Conservation (phyloP, 2,329 filamentous ascomycete genomes). For the Gnomoniopsis sp. region DNA sequence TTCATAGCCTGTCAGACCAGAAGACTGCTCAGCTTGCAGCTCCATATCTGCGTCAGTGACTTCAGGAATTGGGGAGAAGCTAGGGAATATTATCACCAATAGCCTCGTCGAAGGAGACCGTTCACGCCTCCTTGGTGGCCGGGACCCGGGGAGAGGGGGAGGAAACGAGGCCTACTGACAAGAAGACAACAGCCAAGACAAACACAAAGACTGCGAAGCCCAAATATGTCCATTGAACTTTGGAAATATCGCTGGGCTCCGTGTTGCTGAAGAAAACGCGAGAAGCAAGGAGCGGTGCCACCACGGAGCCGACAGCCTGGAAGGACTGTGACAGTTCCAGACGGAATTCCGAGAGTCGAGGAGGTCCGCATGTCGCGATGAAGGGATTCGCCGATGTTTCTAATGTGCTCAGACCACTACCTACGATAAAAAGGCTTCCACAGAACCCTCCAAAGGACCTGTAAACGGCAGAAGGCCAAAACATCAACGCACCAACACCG, state of each 20-base stretch:
- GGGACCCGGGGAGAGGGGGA: not conserved
- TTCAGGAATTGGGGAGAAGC: conserved; percentile 62
- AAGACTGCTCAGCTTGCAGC: conserved; percentile 50
- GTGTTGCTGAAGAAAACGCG: conserved; percentile 66
- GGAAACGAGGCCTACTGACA: conserved; percentile 22
- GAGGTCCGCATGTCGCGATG: conserved; percentile 53
- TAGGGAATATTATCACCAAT: not conserved
- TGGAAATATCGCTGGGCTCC: conserved; percentile 52
- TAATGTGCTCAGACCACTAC: conserved; percentile 66
- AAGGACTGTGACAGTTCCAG: conserved; percentile 73
- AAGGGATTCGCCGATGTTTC: conserved; percentile 75
- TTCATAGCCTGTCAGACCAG: conserved; percentile 43
- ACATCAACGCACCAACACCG: conserved; percentile 49
- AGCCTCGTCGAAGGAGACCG: no score
- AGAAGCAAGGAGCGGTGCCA: conserved; percentile 67
- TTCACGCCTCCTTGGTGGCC: no score
- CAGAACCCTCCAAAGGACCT: conserved; percentile 71
- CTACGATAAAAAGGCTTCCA: conserved; percentile 66
- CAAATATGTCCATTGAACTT: conserved; percentile 73
- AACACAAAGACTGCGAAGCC: conserved; percentile 68
- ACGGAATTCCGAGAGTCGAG: conserved; percentile 66
- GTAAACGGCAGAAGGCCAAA: conserved; percentile 53
- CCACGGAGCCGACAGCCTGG: conserved; percentile 68
- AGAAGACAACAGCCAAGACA: conserved; percentile 61
- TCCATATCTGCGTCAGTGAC: conserved; percentile 66